These are phyloP conservation scores for Backusella sp. DNA, from an alignment of 192 early-diverging fungal species.

Conservation along the genomic window DNA sequence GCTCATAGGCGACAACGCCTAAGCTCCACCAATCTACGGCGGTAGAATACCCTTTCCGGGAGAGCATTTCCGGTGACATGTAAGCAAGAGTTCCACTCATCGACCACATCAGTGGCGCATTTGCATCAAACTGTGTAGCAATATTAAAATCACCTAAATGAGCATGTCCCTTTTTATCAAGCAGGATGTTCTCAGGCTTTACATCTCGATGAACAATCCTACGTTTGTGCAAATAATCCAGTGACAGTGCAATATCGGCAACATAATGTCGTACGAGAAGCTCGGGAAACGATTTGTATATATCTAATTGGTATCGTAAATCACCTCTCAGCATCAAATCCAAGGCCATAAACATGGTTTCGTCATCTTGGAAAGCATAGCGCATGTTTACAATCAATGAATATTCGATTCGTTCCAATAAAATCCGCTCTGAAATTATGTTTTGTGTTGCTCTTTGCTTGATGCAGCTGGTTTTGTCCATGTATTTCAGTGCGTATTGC, in stretches of 20 bases:
- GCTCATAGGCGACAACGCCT: constrained; percentile 75
- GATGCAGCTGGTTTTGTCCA: constrained; percentile 83
- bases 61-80: constrained; percentile 84
- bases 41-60: constrained; percentile 48
- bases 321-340: constrained; percentile 90
- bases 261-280: constrained; percentile 77
- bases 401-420: constrained; percentile 77
- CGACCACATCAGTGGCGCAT: constrained; percentile 63
- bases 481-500: constrained; percentile 84
- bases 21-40: constrained; percentile 80
- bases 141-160: constrained; percentile 98
- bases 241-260: constrained; percentile 79
- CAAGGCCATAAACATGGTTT: constrained; percentile 85
- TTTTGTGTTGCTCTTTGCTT: constrained; percentile 78
- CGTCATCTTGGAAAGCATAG: constrained; percentile 91
- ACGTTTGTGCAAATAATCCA: constrained; percentile 78
- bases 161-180: constrained; percentile 80
- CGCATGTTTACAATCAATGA: constrained; percentile 73
- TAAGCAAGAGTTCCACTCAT: constrained; percentile 85
- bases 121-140: constrained; percentile 60
- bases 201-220: constrained; percentile 90
- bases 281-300: constrained; percentile 67
- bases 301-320: constrained; percentile 75
- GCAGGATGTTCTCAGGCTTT: constrained; percentile 91
- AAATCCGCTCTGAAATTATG: constrained; percentile 76